These are phyloP conservation scores for Teratosphaeria nubilosa DNA, from an alignment of 2,329 filamentous ascomycete genomes.

Conservation along the genomic window DNA sequence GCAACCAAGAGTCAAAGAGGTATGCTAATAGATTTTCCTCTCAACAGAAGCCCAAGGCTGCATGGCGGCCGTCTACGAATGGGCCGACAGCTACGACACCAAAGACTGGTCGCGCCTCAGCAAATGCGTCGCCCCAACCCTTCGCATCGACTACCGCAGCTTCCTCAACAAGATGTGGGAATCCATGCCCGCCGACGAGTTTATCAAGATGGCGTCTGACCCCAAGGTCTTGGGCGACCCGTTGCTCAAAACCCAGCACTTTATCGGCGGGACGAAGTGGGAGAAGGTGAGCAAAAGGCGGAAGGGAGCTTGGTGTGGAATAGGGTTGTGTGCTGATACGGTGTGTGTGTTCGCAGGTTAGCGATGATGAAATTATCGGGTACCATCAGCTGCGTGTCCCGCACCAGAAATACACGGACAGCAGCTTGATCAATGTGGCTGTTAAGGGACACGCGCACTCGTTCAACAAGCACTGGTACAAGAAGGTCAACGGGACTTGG, in stretches of 20 bases:
- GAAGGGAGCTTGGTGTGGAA: slow-evolving; percentile 22
- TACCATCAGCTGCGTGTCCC: slow-evolving; percentile 50
- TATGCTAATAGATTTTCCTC: background rate
- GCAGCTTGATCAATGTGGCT: slow-evolving; percentile 34
- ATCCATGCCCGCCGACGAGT: slow-evolving; percentile 45
- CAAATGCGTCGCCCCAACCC: slow-evolving; percentile 53
- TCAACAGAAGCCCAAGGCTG: slow-evolving; percentile 27
- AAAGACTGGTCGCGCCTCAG: slow-evolving; percentile 54
- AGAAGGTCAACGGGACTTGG: slow-evolving; percentile 48
- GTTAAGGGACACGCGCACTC: slow-evolving; percentile 49
- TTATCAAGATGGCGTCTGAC: slow-evolving; percentile 43
- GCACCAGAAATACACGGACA: slow-evolving; percentile 47
- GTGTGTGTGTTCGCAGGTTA: background rate
- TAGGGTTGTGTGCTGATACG: background rate
- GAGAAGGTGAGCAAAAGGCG: slow-evolving; percentile 30
- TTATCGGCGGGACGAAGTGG: slow-evolving; percentile 45
- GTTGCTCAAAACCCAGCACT: slow-evolving; percentile 47
- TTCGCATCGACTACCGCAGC: slow-evolving; percentile 58
- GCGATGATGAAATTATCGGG: slow-evolving; percentile 35
- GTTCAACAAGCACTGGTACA: slow-evolving; percentile 45
- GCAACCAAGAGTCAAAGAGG: background rate
- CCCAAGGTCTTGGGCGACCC: slow-evolving; percentile 44
- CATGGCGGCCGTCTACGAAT: slow-evolving; percentile 44
- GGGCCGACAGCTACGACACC: slow-evolving; percentile 56
- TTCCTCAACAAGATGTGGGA: slow-evolving; percentile 48